Evolutionary conservation across 768 basidiomycete species (phyloP).

Genomic region (Tricholoma sp.): DNA sequence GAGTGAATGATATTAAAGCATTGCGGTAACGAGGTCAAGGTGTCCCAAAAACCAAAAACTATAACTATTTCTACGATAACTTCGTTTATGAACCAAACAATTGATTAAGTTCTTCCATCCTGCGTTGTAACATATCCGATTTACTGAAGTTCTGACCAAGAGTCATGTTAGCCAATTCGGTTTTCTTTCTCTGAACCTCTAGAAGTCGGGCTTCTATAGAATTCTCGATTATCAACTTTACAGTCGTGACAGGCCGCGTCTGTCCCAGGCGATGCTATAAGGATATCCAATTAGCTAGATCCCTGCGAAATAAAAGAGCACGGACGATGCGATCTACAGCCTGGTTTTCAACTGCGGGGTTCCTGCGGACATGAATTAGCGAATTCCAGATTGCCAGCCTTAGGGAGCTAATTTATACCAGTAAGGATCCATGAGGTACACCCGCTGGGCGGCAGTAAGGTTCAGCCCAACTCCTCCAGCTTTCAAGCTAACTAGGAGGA

Average conservation of each 20-base stretch:
- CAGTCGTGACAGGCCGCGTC: slow-evolving; percentile 82
- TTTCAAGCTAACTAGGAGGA: slow-evolving; percentile 91
- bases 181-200: slow-evolving; percentile 93
- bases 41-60: slow-evolving; percentile 17
- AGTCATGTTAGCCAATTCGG: slow-evolving; percentile 90
- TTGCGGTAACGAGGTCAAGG: slow-evolving; percentile 16
- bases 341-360: slow-evolving; percentile 96
- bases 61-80: slow-evolving; percentile 20
- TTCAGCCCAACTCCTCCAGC: slow-evolving; percentile 98
- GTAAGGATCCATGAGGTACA: slow-evolving; percentile 96
- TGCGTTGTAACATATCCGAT: slow-evolving; percentile 79
- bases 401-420: slow-evolving; percentile 46
- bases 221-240: slow-evolving; percentile 91
- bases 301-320: slow-evolving; percentile 10
- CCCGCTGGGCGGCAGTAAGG: slow-evolving; percentile 88
- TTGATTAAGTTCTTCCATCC: slow-evolving; percentile 82
- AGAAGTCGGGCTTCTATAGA: slow-evolving; percentile 91
- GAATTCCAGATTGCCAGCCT: not conserved
- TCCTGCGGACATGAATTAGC: slow-evolving; percentile 46
- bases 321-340: slow-evolving; percentile 95
- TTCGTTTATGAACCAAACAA: slow-evolving; percentile 50
- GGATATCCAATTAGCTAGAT: slow-evolving; percentile 1
- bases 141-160: slow-evolving; percentile 85
- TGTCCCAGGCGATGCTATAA: slow-evolving; percentile 92
- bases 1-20: slow-evolving; percentile 7